A percentile compares a stretch with the other conserved stretches of the same genome.
Evolutionary conservation across 2,329 filamentous ascomycete species (phyloP).

Genomic region (Scytalidium sp.): DNA sequence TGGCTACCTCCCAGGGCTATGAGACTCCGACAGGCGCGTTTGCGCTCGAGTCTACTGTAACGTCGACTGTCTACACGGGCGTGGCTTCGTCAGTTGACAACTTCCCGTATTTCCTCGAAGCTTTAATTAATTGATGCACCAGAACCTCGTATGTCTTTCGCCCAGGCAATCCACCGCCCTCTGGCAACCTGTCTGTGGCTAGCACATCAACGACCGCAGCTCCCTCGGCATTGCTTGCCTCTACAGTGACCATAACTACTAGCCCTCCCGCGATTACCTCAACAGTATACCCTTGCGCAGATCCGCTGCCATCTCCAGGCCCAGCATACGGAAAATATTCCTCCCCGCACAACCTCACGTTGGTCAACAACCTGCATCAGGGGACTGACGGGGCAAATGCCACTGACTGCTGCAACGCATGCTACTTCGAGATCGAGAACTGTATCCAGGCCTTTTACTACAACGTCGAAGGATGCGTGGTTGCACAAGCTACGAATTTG

Average conservation of each 20-base stretch:
- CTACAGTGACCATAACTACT: background rate
- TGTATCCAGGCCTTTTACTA: constrained; percentile 6
- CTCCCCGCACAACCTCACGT: background rate
- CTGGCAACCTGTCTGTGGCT: background rate
- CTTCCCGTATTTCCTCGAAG: background rate
- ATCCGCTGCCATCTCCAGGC: background rate
- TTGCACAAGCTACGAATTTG: constrained; percentile 1
- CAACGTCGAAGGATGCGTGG: constrained; percentile 3
- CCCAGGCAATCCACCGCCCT: background rate
- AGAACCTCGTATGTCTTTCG: background rate
- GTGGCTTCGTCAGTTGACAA: background rate
- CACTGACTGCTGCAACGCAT: constrained; percentile 4
- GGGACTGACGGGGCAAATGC: background rate
- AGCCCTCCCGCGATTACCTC: background rate
- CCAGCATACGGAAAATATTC: background rate
- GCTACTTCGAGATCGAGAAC: constrained; percentile 4
- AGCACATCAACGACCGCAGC: background rate
- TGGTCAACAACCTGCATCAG: background rate
- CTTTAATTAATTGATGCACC: background rate
- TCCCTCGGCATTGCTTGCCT: background rate
- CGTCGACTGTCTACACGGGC: background rate
- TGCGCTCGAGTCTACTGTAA: too few species aligned
- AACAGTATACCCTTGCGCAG: constrained; percentile 2
- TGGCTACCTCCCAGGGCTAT: too few species aligned
- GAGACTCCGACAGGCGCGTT: too few species aligned